Base-by-base conservation (phyloP, 352 stramenopile genomes). In the Phytopythium kandeliae region DNA sequence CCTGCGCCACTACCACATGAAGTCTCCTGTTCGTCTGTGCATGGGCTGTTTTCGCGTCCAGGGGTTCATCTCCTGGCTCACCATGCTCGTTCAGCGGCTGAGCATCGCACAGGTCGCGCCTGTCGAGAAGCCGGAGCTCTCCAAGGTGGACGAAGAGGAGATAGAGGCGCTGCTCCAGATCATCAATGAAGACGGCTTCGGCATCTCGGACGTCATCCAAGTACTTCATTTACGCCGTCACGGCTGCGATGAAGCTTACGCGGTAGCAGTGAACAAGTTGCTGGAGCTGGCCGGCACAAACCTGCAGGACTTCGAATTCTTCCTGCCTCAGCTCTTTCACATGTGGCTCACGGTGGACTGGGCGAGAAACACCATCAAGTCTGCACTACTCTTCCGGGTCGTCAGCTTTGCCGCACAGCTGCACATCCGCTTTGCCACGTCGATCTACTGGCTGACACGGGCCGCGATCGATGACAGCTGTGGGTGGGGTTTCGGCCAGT, bases 291-390 rank as follows among this genome's bases (percentile, higher is more conserved):
- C 78, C 37, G 54, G 61, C 12, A 62, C 67, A 15, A 87, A 86
- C 51, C 37, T 92, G 36, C 58, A 76, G 11, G 81, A 92, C 58
- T 92, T 92, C 35, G 81, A 92, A 59, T 92, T 92, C 41, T 92
- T 92, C 58, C 43, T 92, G 47, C 81, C 81, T 8, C 78, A 92
- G 54, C 62, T 92, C 38, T 92, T 90, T 55, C 81, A 92, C 47
- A 75, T 90, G 65, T 92, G 81, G 81, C 64, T 89, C 40, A 88
- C 81, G 2, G 75, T 89, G 38, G 79, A 90, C 67, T 89, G 75
- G 70, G 69, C 69, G 2, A 69, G 59, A 35, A 89, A 90, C 55
- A 86, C 69, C 31, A 73, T 87, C 45, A 92, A 92, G 65, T 76
- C 74, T 4, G 80, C 67, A 16, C 65, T 92, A 33, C 65, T 92